phyloP scores from a whole-genome alignment of 257 asterid species.

The Capsicum chinense region DNA sequence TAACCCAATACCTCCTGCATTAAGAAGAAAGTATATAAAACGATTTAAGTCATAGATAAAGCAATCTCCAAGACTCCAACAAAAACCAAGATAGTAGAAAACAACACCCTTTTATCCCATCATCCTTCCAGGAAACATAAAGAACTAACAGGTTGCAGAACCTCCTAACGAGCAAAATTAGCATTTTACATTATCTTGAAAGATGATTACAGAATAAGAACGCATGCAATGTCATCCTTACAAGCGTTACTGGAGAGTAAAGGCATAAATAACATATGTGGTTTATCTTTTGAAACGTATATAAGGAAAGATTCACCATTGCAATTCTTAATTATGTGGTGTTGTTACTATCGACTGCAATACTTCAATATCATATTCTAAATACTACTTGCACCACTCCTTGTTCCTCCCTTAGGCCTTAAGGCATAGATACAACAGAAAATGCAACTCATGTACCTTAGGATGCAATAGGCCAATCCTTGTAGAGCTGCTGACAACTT shows the following conservation, averaged over 20 bases:
- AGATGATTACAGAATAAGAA: not conserved
- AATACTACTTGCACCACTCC: not conserved
- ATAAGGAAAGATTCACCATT: not conserved
- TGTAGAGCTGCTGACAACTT: slow-evolving; percentile 80
- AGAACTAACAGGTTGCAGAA: not conserved
- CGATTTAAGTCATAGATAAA: not conserved
- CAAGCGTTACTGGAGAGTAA: too few relatives aligned
- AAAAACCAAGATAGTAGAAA: not conserved
- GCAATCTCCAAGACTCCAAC: not conserved
- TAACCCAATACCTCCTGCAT: slow-evolving; percentile 52
- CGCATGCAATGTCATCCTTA: not conserved
- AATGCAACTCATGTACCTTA: slow-evolving; percentile 57
- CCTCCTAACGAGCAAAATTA: not conserved
- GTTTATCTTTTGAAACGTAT: not conserved
- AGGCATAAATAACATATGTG: not conserved
- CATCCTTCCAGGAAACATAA: not conserved
- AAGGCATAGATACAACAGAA: slow-evolving; percentile 10
- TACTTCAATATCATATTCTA: slow-evolving; percentile 1
- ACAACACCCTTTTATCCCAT: not conserved
- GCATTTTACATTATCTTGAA: not conserved
- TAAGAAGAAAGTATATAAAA: not conserved
- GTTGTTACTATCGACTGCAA: not conserved
- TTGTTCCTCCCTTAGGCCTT: not conserved
- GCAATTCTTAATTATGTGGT: not conserved
- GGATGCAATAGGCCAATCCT: slow-evolving; percentile 94